A percentile compares a stretch with the other conserved stretches of the same genome.
Conservation (phyloP, 78 protist species). For the Dictyostelium brefeldianum region DNA sequence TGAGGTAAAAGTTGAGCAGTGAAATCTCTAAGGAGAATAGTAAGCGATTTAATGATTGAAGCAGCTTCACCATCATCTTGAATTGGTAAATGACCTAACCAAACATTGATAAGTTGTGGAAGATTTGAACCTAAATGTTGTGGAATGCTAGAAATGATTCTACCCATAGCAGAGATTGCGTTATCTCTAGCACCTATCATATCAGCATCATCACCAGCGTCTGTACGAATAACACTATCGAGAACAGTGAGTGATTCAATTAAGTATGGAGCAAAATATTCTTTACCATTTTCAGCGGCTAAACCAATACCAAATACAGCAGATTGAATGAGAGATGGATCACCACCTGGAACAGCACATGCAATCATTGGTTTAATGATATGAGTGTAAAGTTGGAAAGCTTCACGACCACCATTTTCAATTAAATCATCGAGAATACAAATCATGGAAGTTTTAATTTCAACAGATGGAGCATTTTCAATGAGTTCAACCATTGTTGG, state of each 20-base stretch:
- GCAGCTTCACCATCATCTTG: conserved; percentile 26
- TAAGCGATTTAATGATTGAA: conserved; percentile 8
- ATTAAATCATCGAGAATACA: conserved; percentile 91
- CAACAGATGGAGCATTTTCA: conserved; percentile 1
- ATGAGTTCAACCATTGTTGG: neutral
- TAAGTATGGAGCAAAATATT: conserved; percentile 28
- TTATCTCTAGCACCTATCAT: conserved; percentile 71
- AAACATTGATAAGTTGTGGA: neutral
- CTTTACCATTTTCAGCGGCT: conserved; percentile 83
- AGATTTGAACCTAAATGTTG: neutral
- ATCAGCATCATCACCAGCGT: neutral
- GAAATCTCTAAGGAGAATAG: neutral
- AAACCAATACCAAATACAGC: conserved; percentile 91
- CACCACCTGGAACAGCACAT: neutral
- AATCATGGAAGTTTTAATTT: conserved; percentile 80
- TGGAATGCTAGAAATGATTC: conserved; percentile 26
- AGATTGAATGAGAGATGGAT: conserved; percentile 86
- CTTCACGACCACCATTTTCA: conserved; percentile 76
- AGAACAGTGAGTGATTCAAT: conserved; percentile 37
- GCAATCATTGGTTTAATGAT: conserved; percentile 16
- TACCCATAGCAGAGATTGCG: conserved; percentile 89
- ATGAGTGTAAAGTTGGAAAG: conserved; percentile 43
- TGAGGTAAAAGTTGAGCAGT: neutral
- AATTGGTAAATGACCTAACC: conserved; percentile 11
- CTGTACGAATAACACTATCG: neutral